phyloP scores from a whole-genome alignment of 139 green algal genomes.

The Yamagishiella unicocca region DNA sequence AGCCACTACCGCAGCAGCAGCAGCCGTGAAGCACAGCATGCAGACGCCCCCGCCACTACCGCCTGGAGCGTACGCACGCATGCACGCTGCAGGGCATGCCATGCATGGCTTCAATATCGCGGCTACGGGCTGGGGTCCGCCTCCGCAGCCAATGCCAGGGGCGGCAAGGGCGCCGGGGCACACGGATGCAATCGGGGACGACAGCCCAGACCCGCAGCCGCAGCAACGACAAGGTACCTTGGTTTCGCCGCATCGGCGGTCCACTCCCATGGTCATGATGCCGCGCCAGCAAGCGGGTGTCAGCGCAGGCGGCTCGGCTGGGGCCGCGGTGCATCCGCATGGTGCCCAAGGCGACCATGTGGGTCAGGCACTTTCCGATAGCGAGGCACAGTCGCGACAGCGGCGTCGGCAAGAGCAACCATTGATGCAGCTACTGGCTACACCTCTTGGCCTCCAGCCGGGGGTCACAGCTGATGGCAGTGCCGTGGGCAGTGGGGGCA shows the following conservation, averaged over 20 bases:
- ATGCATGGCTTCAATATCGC: neutral
- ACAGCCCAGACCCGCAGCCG: constrained; percentile 31
- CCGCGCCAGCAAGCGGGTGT: neutral
- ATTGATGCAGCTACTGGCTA: neutral
- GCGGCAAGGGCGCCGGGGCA: neutral
- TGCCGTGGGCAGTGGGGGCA: neutral
- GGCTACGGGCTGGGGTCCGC: neutral
- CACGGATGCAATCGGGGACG: neutral
- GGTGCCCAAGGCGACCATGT: too few species aligned
- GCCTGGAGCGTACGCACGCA: constrained; percentile 29
- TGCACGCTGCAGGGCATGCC: constrained; percentile 4
- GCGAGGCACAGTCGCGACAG: neutral
- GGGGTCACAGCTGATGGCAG: neutral
- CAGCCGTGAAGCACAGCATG: constrained; percentile 34
- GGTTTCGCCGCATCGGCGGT: constrained; percentile 5
- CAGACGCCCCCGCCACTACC: constrained; percentile 18
- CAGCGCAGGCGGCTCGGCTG: neutral
- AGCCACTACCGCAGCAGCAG: constrained; percentile 34
- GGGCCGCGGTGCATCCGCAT: neutral
- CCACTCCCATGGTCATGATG: neutral
- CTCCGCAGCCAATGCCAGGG: neutral
- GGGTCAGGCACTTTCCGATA: neutral
- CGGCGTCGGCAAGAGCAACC: neutral
- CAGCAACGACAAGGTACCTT: constrained; percentile 1
- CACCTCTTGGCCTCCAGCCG: neutral